phyloP scores from a whole-genome alignment of 345 rosid genomes.

The Syzygium grande region DNA sequence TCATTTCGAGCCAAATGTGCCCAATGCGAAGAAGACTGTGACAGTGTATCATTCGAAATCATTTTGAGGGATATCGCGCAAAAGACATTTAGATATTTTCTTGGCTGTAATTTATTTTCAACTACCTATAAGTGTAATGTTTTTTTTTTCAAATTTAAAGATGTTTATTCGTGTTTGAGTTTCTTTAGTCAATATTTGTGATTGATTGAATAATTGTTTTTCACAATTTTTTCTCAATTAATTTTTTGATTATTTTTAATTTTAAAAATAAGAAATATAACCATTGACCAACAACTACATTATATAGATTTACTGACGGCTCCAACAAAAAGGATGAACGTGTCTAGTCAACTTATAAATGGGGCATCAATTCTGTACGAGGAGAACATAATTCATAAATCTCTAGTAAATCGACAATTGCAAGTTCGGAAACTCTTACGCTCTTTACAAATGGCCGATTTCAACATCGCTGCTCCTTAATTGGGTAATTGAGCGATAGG shows the following conservation, averaged over 20 bases:
- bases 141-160: neutral
- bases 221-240: neutral
- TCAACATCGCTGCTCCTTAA: too few relatives aligned
- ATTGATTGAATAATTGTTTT: neutral
- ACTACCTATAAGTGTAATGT: neutral
- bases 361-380: neutral
- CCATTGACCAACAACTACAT: neutral
- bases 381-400: neutral
- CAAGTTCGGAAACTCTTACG: neutral
- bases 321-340: neutral
- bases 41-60: neutral
- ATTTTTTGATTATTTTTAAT: neutral
- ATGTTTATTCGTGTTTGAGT: neutral
- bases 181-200: neutral
- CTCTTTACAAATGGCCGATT: neutral
- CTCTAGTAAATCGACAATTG: neutral
- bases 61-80: rapidly evolving
- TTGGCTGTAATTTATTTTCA: neutral
- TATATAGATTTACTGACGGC: neutral
- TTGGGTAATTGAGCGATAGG: neutral
- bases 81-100: neutral
- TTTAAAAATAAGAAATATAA: neutral
- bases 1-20: neutral
- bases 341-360: neutral
- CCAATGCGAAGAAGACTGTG: neutral